Evolutionary conservation across 371 early-diverging fungal species (phyloP).

Genomic region (Dinochytrium kinnereticum): DNA sequence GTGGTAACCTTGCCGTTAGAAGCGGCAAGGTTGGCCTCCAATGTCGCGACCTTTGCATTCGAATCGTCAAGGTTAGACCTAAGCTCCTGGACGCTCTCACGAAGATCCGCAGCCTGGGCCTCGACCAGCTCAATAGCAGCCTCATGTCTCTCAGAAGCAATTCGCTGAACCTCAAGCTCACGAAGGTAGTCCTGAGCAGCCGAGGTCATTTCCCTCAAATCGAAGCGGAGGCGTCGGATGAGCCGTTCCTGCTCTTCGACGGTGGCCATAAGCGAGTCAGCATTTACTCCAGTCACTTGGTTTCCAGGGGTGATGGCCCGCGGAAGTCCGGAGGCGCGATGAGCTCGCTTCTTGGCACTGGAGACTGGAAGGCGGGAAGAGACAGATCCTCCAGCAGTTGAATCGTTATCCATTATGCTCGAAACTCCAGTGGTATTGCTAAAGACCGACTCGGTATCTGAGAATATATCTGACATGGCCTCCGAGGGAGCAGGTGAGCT

Average conservation of each 20-base stretch:
- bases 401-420: neutral
- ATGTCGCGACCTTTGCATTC: conserved; percentile 12
- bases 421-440: conserved; percentile 12
- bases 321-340: neutral
- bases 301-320: neutral
- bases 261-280: too few species aligned
- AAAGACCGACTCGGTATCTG: conserved; percentile 21
- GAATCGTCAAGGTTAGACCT: conserved; percentile 1
- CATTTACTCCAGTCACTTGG: too few species aligned
- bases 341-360: neutral
- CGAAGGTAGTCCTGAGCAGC: conserved; percentile 36
- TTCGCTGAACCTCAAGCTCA: neutral
- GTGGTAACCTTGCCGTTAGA: too few species aligned
- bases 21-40: too few species aligned
- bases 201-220: conserved; percentile 40
- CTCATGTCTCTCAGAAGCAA: neutral
- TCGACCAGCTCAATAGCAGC: neutral
- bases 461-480: conserved; percentile 12
- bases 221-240: conserved; percentile 28
- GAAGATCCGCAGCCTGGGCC: conserved; percentile 21
- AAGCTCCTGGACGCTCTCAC: conserved; percentile 5
- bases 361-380: conserved; percentile 12
- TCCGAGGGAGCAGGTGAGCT: conserved; percentile 14
- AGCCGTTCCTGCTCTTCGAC: conserved; percentile 25
- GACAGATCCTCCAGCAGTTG: neutral